Evolutionary conservation across 2,329 filamentous ascomycete genomes (phyloP).

Genomic region (Calonectria leucothoes): DNA sequence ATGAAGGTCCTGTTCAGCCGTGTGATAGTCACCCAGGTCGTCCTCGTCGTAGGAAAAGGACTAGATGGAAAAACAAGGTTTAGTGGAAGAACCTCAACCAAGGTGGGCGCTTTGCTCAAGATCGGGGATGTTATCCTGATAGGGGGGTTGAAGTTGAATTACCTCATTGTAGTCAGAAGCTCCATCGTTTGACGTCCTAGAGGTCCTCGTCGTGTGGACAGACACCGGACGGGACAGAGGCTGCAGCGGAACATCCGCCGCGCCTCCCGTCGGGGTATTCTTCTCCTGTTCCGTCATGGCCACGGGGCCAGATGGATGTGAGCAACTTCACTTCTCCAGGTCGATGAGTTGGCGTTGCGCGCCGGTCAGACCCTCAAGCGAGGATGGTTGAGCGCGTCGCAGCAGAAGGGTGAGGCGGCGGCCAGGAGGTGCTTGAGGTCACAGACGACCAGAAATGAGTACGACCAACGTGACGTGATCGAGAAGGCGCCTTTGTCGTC

Average conservation of each 20-base stretch:
- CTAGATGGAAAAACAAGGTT: slow-evolving; percentile 24
- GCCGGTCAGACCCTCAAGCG: slow-evolving; percentile 19
- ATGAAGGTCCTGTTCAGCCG: slow-evolving; percentile 54
- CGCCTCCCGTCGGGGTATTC: slow-evolving; percentile 31
- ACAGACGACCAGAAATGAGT: not conserved
- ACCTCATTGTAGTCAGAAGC: slow-evolving; percentile 43
- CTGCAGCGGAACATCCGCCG: slow-evolving; percentile 30
- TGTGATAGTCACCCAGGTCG: slow-evolving; percentile 46
- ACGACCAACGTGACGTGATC: not conserved
- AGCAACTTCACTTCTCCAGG: slow-evolving; percentile 35
- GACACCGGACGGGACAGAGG: slow-evolving; percentile 26
- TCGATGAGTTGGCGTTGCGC: slow-evolving; percentile 19
- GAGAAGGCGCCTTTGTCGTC: not conserved
- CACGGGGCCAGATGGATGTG: slow-evolving; percentile 35
- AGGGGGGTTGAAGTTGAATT: slow-evolving; percentile 9
- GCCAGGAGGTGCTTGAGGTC: not conserved
- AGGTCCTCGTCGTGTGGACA: not conserved
- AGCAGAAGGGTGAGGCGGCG: not conserved
- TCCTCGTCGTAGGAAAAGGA: slow-evolving; percentile 55
- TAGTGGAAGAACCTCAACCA: not conserved
- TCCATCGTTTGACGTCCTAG: slow-evolving; percentile 29
- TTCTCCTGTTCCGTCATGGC: slow-evolving; percentile 49
- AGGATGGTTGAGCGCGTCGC: slow-evolving; percentile 11
- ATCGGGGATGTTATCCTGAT: not conserved
- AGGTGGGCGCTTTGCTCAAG: not conserved